Conservation (phyloP, 768 basidiomycete species). For the Trametes meyenii region DNA sequence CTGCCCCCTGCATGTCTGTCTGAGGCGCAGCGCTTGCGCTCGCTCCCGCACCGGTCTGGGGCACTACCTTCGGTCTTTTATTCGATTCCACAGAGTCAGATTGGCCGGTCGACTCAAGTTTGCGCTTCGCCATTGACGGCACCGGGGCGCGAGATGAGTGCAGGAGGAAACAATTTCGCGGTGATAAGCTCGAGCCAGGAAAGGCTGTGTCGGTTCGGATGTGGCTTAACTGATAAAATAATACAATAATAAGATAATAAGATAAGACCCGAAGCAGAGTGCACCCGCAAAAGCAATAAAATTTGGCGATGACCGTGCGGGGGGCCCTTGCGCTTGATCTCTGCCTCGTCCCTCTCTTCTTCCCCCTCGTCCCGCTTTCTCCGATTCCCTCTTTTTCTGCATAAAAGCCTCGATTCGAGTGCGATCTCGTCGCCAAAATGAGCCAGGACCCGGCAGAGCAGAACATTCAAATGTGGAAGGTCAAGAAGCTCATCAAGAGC, state of each 20-base stretch:
- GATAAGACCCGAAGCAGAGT: conserved; percentile 9
- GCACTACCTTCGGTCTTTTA: conserved; percentile 3
- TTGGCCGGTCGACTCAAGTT: conserved; percentile 8
- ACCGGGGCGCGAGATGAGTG: conserved; percentile 5
- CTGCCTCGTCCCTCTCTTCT: conserved; percentile 8
- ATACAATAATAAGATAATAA: too few relatives aligned
- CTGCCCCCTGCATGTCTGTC: not conserved
- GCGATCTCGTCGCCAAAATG: conserved; percentile 51
- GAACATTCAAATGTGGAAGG: conserved; percentile 98
- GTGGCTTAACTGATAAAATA: not conserved
- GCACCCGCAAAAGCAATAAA: conserved; percentile 9
- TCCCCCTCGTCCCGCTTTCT: conserved; percentile 4
- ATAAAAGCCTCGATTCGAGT: conserved; percentile 15
- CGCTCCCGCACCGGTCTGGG: not conserved
- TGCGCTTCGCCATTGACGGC: conserved; percentile 21
- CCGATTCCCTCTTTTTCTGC: not conserved
- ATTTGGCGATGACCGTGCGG: conserved; percentile 8
- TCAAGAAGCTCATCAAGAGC: conserved; percentile 99
- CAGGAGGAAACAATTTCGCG: not conserved
- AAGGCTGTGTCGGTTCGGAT: not conserved
- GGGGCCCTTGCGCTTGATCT: not conserved
- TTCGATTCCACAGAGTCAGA: not conserved
- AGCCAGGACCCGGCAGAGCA: conserved; percentile 87
- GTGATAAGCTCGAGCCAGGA: not conserved
- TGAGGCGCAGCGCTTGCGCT: not conserved